These are phyloP conservation scores for Aegilops bicornis DNA, from an alignment of 176 grass and related monocot species.

Conservation along the genomic window DNA sequence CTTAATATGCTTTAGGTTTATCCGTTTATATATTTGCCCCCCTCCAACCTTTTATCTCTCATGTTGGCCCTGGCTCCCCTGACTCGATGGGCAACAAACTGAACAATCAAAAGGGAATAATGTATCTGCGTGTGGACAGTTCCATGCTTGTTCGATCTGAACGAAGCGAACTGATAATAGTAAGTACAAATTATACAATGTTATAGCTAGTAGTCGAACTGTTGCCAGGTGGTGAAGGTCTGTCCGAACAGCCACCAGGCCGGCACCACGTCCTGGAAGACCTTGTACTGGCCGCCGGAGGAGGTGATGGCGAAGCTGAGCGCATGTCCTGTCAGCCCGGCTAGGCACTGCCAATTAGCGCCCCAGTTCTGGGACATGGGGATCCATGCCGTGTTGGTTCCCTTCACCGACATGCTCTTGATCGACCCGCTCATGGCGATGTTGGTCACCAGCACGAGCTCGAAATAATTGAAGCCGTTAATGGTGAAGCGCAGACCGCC, in stretches of 20 bases:
- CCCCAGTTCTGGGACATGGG: conserved; percentile 44
- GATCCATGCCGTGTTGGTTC: conserved; percentile 15
- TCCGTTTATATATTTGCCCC: no score
- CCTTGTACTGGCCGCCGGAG: no score
- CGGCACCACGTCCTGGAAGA: conserved; percentile 30
- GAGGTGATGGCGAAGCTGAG: no score
- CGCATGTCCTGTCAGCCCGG: no score
- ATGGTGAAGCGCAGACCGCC: conserved; percentile 46
- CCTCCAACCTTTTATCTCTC: no score
- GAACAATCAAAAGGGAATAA: no score
- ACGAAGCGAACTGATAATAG: neutral
- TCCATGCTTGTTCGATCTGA: neutral
- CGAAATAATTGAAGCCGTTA: conserved; percentile 40
- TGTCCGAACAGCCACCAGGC: conserved; percentile 49
- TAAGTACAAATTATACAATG: no score
- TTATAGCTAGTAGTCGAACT: conserved; percentile 37
- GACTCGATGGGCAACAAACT: no score
- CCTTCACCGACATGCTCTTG: conserved; percentile 28
- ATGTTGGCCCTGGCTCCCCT: no score
- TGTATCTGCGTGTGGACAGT: no score
- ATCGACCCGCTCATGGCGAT: conserved; percentile 35
- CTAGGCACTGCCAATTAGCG: no score
- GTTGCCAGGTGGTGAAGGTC: conserved; percentile 30
- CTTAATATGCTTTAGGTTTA: no score
- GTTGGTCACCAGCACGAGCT: conserved; percentile 50